Conservation (phyloP, 306 rosid species). For the Canavalia gladiata region DNA sequence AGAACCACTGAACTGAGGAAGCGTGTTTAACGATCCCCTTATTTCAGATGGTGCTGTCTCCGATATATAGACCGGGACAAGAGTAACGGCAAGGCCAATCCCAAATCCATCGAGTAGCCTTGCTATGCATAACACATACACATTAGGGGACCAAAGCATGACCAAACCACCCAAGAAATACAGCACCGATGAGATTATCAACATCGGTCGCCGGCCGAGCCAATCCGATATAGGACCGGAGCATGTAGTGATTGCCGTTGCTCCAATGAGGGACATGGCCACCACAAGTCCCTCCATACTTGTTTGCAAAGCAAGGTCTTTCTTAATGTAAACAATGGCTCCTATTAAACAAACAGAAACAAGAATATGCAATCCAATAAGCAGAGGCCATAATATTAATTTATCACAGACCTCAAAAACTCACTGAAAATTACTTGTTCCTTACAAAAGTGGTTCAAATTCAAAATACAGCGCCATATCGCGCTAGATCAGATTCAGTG, state of each 20-base stretch:
- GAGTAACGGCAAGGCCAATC: conserved; percentile 87
- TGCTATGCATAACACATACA: conserved; percentile 67
- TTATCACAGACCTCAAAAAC: not conserved
- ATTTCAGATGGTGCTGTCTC: conserved; percentile 92
- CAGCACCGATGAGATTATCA: conserved; percentile 73
- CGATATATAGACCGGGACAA: conserved; percentile 76
- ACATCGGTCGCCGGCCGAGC: conserved; percentile 79
- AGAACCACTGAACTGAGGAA: conserved; percentile 86
- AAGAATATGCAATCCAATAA: not conserved
- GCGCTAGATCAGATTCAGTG: conserved; percentile 19
- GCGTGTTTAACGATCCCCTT: conserved; percentile 81
- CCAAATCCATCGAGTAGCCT: conserved; percentile 88
- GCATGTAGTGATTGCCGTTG: conserved; percentile 74
- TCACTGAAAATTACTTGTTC: not conserved
- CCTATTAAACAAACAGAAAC: conserved; percentile 55
- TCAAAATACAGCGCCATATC: no score
- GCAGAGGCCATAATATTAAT: not conserved
- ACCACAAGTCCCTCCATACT: conserved; percentile 81
- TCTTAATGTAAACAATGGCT: conserved; percentile 72
- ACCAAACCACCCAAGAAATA: conserved; percentile 75
- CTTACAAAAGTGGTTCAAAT: not conserved
- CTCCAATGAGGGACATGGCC: conserved; percentile 87
- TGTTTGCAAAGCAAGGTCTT: conserved; percentile 61
- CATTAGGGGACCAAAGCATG: conserved; percentile 88
- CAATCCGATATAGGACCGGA: conserved; percentile 76